phyloP scores from a whole-genome alignment of 2,329 filamentous ascomycete genomes.

The Exophiala viscosa region DNA sequence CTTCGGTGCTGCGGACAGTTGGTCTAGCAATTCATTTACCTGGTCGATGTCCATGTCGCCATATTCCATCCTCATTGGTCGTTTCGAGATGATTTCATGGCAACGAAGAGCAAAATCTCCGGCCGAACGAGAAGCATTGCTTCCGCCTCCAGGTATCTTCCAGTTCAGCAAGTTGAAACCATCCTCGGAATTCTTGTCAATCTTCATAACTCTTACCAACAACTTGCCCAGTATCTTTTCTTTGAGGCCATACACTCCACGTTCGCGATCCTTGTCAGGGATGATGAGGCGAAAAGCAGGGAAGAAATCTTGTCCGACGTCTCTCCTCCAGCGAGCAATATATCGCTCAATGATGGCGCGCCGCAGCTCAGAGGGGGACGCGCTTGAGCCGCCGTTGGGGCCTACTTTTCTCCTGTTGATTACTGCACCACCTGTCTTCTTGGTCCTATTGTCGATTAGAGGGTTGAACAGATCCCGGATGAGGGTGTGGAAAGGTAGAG shows the following conservation, averaged over 20 bases:
- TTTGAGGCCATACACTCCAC: conserved; percentile 90
- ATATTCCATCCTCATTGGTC: conserved; percentile 68
- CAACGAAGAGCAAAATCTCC: conserved; percentile 92
- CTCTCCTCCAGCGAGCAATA: conserved; percentile 77
- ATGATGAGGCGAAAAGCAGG: conserved; percentile 88
- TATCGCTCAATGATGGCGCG: conserved; percentile 80
- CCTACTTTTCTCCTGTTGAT: conserved; percentile 57
- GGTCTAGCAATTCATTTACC: conserved; percentile 81
- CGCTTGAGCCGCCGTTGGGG: conserved; percentile 48
- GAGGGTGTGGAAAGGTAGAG: conserved; percentile 76
- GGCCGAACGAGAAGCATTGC: conserved; percentile 60
- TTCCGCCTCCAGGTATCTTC: conserved; percentile 74
- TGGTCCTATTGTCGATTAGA: conserved; percentile 71
- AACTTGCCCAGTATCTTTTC: conserved; percentile 87
- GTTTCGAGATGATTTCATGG: conserved; percentile 78
- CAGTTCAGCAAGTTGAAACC: conserved; percentile 81
- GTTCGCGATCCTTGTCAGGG: conserved; percentile 86
- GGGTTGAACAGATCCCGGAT: conserved; percentile 79
- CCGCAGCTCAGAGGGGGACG: conserved; percentile 71
- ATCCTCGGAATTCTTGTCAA: conserved; percentile 86
- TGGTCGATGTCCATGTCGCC: conserved; percentile 83
- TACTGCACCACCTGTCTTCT: conserved; percentile 62
- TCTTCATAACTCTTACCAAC: conserved; percentile 87
- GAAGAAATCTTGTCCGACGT: conserved; percentile 90
- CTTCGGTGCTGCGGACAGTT: conserved; percentile 67